These are phyloP conservation scores for Coniochaeta sp. DNA, from an alignment of 2,329 filamentous ascomycete genomes.

Conservation along the genomic window DNA sequence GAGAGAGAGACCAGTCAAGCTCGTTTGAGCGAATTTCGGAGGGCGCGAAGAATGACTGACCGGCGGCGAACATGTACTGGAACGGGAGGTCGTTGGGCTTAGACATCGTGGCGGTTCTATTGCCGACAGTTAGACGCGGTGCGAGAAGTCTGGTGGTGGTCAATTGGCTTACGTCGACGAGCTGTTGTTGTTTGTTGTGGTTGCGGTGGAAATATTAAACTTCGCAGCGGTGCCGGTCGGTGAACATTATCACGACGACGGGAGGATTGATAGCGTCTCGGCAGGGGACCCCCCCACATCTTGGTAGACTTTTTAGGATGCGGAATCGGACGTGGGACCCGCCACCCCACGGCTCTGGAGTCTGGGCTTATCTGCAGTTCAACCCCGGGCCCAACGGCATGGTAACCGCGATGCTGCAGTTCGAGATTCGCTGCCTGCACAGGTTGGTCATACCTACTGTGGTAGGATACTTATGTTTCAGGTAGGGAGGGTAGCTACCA, in stretches of 20 bases:
- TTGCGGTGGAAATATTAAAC: background rate
- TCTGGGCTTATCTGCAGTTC: background rate
- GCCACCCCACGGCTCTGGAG: background rate
- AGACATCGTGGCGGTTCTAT: constrained; percentile 44
- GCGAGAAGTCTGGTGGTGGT: background rate
- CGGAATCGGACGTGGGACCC: background rate
- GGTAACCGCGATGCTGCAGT: background rate
- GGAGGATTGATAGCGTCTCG: background rate
- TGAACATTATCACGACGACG: background rate
- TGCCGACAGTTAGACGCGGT: background rate
- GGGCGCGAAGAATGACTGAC: constrained; percentile 39
- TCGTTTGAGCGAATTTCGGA: constrained; percentile 18
- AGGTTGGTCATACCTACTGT: background rate
- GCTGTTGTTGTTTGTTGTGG: background rate
- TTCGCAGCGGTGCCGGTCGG: background rate
- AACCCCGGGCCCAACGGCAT: background rate
- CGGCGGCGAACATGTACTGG: constrained; percentile 89
- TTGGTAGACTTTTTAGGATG: background rate
- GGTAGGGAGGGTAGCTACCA: too few relatives aligned
- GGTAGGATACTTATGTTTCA: too few relatives aligned
- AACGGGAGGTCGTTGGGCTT: constrained; percentile 71
- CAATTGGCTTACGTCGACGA: background rate
- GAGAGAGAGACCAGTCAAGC: constrained; percentile 11
- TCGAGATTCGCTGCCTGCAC: background rate
- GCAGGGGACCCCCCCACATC: background rate